Conservation (phyloP, 352 stramenopile genomes). For the Globisporangium recalcitrans region DNA sequence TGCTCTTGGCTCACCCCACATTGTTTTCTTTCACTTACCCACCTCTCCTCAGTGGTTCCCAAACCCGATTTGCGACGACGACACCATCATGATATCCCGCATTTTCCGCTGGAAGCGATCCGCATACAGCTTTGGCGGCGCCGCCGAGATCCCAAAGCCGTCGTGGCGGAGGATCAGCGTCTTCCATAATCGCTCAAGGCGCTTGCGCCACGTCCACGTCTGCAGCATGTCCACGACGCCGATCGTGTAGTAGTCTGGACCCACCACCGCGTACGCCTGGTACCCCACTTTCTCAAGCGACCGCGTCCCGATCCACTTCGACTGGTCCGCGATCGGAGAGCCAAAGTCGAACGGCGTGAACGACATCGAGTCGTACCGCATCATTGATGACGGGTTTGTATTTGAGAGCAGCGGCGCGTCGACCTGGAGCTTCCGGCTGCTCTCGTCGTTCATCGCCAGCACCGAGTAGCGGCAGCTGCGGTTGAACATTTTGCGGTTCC, state of each 20-base stretch:
- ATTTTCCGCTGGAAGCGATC: conserved; percentile 82
- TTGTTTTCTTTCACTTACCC: conserved; percentile 22
- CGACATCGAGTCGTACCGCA: conserved; percentile 49
- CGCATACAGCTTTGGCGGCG: conserved; percentile 65
- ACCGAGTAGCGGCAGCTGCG: conserved; percentile 74
- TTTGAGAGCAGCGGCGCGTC: conserved; percentile 41
- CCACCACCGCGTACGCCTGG: conserved; percentile 68
- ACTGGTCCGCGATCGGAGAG: conserved; percentile 15
- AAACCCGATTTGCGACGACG: conserved; percentile 45
- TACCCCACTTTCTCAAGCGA: conserved; percentile 63
- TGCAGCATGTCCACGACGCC: conserved; percentile 90
- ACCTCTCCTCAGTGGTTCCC: conserved; percentile 22
- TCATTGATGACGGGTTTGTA: conserved; percentile 1
- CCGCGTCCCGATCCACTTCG: conserved; percentile 54
- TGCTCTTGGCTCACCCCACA: conserved; percentile 6
- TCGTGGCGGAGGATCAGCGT: conserved; percentile 69
- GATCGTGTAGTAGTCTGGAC: conserved; percentile 84
- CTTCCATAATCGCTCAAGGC: conserved; percentile 82
- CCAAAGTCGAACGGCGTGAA: conserved; percentile 31
- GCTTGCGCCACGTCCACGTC: conserved; percentile 83
- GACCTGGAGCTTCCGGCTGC: conserved; percentile 21
- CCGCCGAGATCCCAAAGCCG: conserved; percentile 68
- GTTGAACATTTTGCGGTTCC: conserved; percentile 48
- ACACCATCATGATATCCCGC: conserved; percentile 81
- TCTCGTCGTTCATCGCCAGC: conserved; percentile 44